Conservation (phyloP, 2,329 filamentous ascomycete species). For the Ceratocystis papillata region DNA sequence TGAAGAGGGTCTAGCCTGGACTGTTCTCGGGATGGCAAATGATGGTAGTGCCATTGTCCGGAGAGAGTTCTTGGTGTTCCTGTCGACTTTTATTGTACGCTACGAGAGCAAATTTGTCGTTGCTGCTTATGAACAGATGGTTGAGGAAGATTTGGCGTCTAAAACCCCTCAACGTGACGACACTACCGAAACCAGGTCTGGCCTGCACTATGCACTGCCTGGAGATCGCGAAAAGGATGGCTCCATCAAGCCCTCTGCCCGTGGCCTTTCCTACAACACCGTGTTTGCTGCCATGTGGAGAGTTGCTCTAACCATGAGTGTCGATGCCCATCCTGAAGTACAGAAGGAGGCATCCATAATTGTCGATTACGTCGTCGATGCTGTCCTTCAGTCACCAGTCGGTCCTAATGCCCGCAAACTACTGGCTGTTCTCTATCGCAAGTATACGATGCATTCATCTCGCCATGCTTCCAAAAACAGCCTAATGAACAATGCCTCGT, state of each 20-base stretch:
- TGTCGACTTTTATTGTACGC: slow-evolving; percentile 79
- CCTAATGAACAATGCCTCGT: slow-evolving; percentile 30
- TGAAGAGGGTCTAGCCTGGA: slow-evolving; percentile 82
- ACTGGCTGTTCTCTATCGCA: slow-evolving; percentile 60
- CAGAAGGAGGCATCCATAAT: slow-evolving; percentile 75
- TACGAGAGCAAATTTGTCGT: slow-evolving; percentile 91
- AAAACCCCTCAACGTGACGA: slow-evolving; percentile 46
- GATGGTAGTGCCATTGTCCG: slow-evolving; percentile 92
- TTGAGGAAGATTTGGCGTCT: slow-evolving; percentile 67
- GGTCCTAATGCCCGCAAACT: slow-evolving; percentile 58
- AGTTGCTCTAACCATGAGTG: slow-evolving; percentile 76
- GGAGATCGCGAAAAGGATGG: slow-evolving; percentile 48
- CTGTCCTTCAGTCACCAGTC: slow-evolving; percentile 65
- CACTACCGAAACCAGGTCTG: slow-evolving; percentile 49
- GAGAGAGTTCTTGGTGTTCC: slow-evolving; percentile 84
- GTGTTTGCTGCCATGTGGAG: slow-evolving; percentile 94
- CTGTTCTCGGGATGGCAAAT: slow-evolving; percentile 79
- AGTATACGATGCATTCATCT: slow-evolving; percentile 38
- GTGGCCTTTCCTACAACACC: slow-evolving; percentile 67
- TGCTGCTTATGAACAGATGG: slow-evolving; percentile 78
- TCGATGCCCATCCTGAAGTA: slow-evolving; percentile 90
- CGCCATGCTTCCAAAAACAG: slow-evolving; percentile 29
- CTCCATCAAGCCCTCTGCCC: slow-evolving; percentile 44
- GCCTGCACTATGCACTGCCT: slow-evolving; percentile 49
- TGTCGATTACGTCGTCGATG: slow-evolving; percentile 72